Evolutionary conservation across 306 rosid species (phyloP).

Genomic region (Castanea crenata): DNA sequence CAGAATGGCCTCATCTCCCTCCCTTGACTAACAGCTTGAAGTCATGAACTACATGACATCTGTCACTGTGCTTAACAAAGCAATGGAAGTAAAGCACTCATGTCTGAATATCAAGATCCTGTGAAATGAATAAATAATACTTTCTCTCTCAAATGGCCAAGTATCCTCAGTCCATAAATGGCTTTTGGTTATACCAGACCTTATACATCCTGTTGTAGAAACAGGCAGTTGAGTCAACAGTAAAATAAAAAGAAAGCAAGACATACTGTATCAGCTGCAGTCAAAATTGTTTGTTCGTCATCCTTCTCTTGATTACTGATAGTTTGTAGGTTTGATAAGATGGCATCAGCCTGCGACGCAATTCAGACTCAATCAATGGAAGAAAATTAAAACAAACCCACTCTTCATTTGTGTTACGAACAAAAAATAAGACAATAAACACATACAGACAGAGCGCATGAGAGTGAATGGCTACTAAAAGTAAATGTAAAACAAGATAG

Average conservation of each 20-base stretch:
- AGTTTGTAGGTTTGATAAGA: slow-evolving; percentile 62
- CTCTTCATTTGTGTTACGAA: slow-evolving; percentile 3
- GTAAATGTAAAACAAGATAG: neutral
- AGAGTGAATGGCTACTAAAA: slow-evolving; percentile 4
- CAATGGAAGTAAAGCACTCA: slow-evolving; percentile 5
- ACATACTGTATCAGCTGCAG: slow-evolving; percentile 90
- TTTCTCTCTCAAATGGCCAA: slow-evolving; percentile 10
- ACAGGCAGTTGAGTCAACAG: slow-evolving; percentile 10
- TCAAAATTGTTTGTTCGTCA: slow-evolving; percentile 63
- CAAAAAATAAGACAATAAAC: neutral
- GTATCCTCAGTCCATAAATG: slow-evolving; percentile 59
- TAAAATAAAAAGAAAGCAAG: slow-evolving; percentile 18
- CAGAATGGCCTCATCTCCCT: neutral
- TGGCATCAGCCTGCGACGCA: slow-evolving; percentile 82
- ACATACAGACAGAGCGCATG: slow-evolving; percentile 6
- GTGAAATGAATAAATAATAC: slow-evolving; percentile 8
- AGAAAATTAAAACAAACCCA: slow-evolving; percentile 16
- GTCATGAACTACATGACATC: slow-evolving; percentile 17
- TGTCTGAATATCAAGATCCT: neutral
- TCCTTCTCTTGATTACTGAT: slow-evolving; percentile 41
- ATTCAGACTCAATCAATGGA: slow-evolving; percentile 35
- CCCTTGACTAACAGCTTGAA: neutral
- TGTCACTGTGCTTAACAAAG: neutral
- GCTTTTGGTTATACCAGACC: slow-evolving; percentile 46
- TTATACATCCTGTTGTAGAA: slow-evolving; percentile 12